These are phyloP conservation scores for Rhytidiadelphus loreus DNA, from an alignment of 225 moss, liverwort and hornwort species.

Conservation along the genomic window DNA sequence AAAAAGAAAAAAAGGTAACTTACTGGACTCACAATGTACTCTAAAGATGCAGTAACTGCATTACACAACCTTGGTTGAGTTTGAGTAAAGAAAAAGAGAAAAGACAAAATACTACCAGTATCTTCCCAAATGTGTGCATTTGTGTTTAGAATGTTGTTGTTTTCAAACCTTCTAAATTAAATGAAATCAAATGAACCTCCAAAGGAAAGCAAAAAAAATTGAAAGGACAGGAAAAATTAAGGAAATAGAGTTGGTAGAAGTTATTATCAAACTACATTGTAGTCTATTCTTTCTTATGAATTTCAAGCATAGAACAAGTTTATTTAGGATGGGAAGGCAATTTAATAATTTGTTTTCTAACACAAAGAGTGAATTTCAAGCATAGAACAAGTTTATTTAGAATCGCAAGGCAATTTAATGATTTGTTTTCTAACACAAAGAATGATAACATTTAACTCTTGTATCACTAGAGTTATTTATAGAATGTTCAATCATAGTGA, in stretches of 20 bases:
- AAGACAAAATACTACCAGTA: neutral
- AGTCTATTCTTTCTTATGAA: neutral
- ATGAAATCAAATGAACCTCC: neutral
- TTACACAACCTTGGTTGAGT: no score
- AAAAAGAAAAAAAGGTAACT: no score
- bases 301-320: no score
- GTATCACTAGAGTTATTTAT: neutral
- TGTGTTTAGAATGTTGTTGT: neutral
- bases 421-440: neutral
- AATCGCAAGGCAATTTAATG: neutral
- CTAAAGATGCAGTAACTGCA: no score
- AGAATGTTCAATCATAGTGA: neutral
- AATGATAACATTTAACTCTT: neutral
- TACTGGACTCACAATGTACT: no score
- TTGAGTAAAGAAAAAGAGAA: neutral
- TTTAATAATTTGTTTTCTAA: no score
- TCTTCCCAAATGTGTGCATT: neutral
- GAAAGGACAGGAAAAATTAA: neutral
- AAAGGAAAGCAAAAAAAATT: neutral
- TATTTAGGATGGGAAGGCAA: no score
- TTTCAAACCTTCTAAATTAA: neutral
- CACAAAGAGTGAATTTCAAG: neutral
- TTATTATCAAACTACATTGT: neutral
- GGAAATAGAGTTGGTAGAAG: neutral
- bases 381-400: neutral